Evolutionary conservation across 208 protist genomes (phyloP).

Genomic region (Leishmania tropica): DNA sequence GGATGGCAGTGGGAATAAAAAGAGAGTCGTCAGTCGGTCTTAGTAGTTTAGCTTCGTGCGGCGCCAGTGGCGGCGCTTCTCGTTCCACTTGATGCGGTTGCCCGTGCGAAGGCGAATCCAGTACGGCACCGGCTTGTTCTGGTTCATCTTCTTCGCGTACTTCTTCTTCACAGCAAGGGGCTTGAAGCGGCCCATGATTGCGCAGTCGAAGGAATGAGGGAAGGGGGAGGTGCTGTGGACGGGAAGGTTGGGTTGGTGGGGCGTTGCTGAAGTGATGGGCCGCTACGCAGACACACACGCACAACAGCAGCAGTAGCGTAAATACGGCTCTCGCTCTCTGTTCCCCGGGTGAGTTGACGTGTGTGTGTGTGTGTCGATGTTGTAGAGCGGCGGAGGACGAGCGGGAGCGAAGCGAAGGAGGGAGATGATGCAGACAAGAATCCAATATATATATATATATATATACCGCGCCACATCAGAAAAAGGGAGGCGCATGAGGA

Average conservation of each 20-base stretch:
- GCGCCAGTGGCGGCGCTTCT: constrained; percentile 96
- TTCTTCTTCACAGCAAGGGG: constrained; percentile 93
- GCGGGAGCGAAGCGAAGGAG: background rate
- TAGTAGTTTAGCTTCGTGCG: constrained; percentile 95
- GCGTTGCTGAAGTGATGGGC: background rate
- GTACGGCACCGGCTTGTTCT: constrained; percentile 94
- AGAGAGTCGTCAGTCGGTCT: constrained; percentile 7
- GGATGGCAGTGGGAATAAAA: background rate
- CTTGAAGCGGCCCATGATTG: constrained; percentile 90
- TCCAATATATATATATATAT: too few species aligned
- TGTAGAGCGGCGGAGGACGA: background rate
- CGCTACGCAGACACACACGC: background rate
- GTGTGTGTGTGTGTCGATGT: background rate
- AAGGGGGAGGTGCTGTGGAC: background rate
- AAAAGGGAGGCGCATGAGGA: background rate
- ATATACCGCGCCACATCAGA: background rate
- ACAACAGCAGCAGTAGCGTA: background rate
- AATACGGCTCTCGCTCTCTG: constrained; percentile 5
- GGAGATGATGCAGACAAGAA: background rate
- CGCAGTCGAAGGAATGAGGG: background rate
- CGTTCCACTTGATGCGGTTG: constrained; percentile 94
- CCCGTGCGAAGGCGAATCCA: constrained; percentile 93
- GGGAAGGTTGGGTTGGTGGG: too few species aligned
- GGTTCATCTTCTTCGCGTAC: constrained; percentile 94
- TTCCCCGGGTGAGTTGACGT: background rate